Conservation (phyloP, 495 filamentous ascomycete species). For the Daldinia vernicosa region DNA sequence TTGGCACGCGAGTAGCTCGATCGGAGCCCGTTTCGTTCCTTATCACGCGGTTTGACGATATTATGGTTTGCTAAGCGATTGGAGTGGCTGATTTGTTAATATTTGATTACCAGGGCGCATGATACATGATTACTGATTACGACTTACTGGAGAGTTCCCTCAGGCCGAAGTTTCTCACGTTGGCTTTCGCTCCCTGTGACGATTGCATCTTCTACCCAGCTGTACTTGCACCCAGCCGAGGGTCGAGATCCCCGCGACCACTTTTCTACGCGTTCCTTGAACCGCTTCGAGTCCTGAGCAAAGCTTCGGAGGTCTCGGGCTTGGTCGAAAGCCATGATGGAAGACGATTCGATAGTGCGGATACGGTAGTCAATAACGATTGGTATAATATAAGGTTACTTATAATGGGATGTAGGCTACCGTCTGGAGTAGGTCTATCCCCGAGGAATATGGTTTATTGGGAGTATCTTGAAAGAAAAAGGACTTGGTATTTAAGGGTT, state of each 20-base stretch:
- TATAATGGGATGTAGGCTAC: neutral
- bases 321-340: slow-evolving; percentile 48
- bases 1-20: slow-evolving; percentile 37
- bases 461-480: neutral
- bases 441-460: neutral
- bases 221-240: slow-evolving; percentile 36
- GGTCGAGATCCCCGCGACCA: slow-evolving; percentile 51
- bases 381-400: slow-evolving; percentile 5
- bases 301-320: slow-evolving; percentile 55
- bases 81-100: slow-evolving; percentile 22
- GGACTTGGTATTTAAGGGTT: neutral
- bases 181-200: slow-evolving; percentile 38
- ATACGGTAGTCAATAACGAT: neutral
- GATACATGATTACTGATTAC: slow-evolving; percentile 20
- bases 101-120: slow-evolving; percentile 9
- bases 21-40: slow-evolving; percentile 30
- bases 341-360: neutral
- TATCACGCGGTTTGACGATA: slow-evolving; percentile 47
- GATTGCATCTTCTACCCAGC: slow-evolving; percentile 17
- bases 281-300: slow-evolving; percentile 54
- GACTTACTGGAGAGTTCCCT: slow-evolving; percentile 35
- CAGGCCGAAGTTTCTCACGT: slow-evolving; percentile 47
- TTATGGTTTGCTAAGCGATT: slow-evolving; percentile 47
- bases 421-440: slow-evolving; percentile 6
- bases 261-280: slow-evolving; percentile 54